A percentile compares a stretch with the other conserved stretches of the same genome.
These are phyloP conservation scores for Aspergillus caelatus DNA, from an alignment of 2,329 filamentous ascomycete genomes.

Conservation along the genomic window DNA sequence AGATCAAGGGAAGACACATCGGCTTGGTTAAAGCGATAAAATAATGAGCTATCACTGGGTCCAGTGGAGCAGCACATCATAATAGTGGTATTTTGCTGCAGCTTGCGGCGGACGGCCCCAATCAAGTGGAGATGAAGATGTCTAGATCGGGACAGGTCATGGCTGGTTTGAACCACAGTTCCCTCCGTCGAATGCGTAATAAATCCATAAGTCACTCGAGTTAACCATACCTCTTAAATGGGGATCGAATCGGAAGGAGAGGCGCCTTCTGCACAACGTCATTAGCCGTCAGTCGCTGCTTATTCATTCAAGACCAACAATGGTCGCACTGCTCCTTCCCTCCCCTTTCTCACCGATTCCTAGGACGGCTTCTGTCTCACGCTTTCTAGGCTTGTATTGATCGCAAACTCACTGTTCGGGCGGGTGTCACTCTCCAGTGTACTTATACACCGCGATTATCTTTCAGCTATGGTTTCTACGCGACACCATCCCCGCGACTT, in stretches of 20 bases:
- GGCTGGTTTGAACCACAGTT: not conserved
- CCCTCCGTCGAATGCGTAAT: not conserved
- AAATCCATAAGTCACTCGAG: not conserved
- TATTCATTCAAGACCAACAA: not conserved
- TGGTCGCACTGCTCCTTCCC: not conserved
- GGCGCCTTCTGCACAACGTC: slow-evolving; percentile 13
- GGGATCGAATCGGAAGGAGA: not conserved
- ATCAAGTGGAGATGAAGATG: not conserved
- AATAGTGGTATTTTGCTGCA: not conserved
- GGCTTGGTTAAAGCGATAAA: not conserved
- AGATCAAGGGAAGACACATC: not conserved
- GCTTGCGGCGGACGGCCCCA: not conserved
- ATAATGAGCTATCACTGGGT: not conserved
- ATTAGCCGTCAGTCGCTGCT: slow-evolving; percentile 10
- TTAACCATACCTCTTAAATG: not conserved
- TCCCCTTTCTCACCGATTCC: not conserved
- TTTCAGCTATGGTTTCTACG: slow-evolving; percentile 57
- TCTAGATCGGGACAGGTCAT: not conserved
- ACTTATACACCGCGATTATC: not conserved
- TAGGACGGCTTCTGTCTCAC: not conserved
- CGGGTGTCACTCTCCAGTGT: not conserved
- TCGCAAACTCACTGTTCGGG: not conserved
- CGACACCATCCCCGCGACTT: slow-evolving; percentile 58
- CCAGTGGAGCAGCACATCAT: not conserved
- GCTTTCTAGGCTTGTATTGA: not conserved